These are phyloP conservation scores for Williopsis jadinii DNA, from an alignment of 1,139 yeast genomes.

Conservation along the genomic window DNA sequence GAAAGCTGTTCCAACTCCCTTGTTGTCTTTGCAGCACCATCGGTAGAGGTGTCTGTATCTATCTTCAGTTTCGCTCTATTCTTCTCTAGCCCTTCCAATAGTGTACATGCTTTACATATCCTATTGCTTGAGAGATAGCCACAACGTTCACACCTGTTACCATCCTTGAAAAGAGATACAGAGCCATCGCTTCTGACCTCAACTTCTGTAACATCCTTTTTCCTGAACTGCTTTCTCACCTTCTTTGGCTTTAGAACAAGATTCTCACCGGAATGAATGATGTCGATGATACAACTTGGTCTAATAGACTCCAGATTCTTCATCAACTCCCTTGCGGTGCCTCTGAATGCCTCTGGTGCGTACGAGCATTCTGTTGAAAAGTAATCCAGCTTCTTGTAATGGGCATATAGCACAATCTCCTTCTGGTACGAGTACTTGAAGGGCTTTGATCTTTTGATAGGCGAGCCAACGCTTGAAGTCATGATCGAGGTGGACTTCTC, in stretches of 20 bases:
- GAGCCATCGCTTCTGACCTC: slow-evolving; percentile 59
- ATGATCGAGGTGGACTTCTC: slow-evolving; percentile 87
- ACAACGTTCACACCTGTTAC: slow-evolving; percentile 78
- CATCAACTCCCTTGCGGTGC: slow-evolving; percentile 90
- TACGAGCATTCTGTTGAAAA: slow-evolving; percentile 97
- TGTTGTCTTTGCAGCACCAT: slow-evolving; percentile 65
- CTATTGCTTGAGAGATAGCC: slow-evolving; percentile 86
- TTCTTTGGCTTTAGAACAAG: slow-evolving; percentile 58
- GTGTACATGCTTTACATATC: slow-evolving; percentile 88
- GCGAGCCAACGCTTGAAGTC: slow-evolving; percentile 74
- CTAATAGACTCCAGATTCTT: slow-evolving; percentile 85
- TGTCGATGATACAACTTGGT: slow-evolving; percentile 91
- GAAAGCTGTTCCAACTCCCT: slow-evolving; percentile 59
- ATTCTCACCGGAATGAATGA: slow-evolving; percentile 90
- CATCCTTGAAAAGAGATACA: slow-evolving; percentile 48
- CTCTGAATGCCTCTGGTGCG: slow-evolving; percentile 97
- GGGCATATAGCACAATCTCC: slow-evolving; percentile 96
- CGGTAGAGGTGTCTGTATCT: slow-evolving; percentile 41
- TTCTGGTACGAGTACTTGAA: slow-evolving; percentile 94
- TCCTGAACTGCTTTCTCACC: slow-evolving; percentile 20
- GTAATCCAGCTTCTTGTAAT: slow-evolving; percentile 89
- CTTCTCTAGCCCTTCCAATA: slow-evolving; percentile 77
- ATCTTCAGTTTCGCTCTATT: slow-evolving; percentile 56
- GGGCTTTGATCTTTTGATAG: slow-evolving; percentile 88
- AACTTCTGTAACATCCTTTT: slow-evolving; percentile 6